phyloP scores from a whole-genome alignment of 1,139 yeast species.

The Hemisphaericaspora xylofermentans region DNA sequence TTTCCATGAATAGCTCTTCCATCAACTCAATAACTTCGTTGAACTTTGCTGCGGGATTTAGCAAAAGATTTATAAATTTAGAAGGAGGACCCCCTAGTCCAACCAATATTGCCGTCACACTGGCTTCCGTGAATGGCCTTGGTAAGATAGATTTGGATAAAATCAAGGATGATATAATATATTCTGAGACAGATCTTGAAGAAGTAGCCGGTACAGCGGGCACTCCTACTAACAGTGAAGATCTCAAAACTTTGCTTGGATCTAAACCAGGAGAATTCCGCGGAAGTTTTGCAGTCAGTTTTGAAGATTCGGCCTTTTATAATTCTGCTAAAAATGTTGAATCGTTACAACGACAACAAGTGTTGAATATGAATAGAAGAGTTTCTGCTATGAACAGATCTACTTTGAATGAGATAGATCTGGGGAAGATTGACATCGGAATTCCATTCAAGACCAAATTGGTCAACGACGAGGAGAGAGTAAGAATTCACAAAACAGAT shows the following conservation, averaged over 20 bases:
- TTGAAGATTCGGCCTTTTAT: slow-evolving; percentile 42
- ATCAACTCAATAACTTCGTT: slow-evolving; percentile 36
- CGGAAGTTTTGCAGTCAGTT: slow-evolving; percentile 45
- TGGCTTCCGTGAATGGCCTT: slow-evolving; percentile 5
- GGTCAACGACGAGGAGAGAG: slow-evolving; percentile 10
- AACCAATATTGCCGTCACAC: slow-evolving; percentile 8
- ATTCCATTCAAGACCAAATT: slow-evolving; percentile 33
- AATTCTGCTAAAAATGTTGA: slow-evolving; percentile 38
- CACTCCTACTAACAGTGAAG: slow-evolving; percentile 5
- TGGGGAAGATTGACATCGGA: slow-evolving; percentile 39
- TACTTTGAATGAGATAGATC: slow-evolving; percentile 26
- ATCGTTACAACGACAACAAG: slow-evolving; percentile 29
- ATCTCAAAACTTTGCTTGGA: slow-evolving; percentile 24
- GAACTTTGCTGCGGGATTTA: slow-evolving; percentile 37
- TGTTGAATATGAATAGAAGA: slow-evolving; percentile 40
- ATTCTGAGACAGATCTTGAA: slow-evolving; percentile 1
- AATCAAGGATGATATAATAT: slow-evolving; percentile 20
- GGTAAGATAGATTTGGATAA: slow-evolving; percentile 29
- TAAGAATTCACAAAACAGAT: slow-evolving; percentile 43
- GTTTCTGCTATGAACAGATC: slow-evolving; percentile 34
- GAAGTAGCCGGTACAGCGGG: background rate
- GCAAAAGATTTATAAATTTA: slow-evolving; percentile 27
- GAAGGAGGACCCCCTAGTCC: slow-evolving; percentile 15
- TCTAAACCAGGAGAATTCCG: slow-evolving; percentile 39
- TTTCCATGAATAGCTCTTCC: slow-evolving; percentile 35